phyloP scores from a whole-genome alignment of 2,329 filamentous ascomycete genomes.

The Alternaria rosae region DNA sequence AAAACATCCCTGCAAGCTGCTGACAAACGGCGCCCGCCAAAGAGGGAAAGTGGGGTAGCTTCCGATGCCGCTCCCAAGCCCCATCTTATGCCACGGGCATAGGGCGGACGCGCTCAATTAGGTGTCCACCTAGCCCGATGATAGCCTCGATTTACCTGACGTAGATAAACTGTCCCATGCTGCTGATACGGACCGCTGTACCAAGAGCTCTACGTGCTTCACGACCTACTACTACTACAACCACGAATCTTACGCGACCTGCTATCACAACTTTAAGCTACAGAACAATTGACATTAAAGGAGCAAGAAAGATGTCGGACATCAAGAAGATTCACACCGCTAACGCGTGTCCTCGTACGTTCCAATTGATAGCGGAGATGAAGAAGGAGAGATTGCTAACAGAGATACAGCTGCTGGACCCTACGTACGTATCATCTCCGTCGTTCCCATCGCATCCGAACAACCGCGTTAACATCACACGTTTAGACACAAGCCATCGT shows the following conservation, averaged over 20 bases:
- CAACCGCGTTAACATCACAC: neutral
- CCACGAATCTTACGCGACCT: neutral
- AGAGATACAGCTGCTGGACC: constrained; percentile 50
- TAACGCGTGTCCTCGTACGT: constrained; percentile 55
- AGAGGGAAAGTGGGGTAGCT: constrained; percentile 9
- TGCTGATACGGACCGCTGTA: neutral
- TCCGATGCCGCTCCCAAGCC: constrained; percentile 5
- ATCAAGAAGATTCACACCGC: constrained; percentile 54
- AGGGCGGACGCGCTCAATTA: neutral
- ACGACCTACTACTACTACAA: neutral
- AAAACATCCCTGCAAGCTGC: neutral
- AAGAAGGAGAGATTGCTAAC: constrained; percentile 2
- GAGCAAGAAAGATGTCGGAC: constrained; percentile 49
- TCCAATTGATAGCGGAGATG: neutral
- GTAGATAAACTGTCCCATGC: constrained; percentile 18
- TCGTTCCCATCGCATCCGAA: neutral
- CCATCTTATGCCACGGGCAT: neutral
- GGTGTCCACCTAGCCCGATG: constrained; percentile 14
- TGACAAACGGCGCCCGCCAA: neutral
- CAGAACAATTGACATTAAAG: neutral
- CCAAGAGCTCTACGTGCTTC: neutral
- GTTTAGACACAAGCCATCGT: constrained; percentile 66
- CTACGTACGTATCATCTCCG: constrained; percentile 49
- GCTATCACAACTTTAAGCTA: neutral
- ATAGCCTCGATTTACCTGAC: constrained; percentile 36